Evolutionary conservation across 441 rosid genomes (phyloP).

Genomic region (Biscutella laevigata): DNA sequence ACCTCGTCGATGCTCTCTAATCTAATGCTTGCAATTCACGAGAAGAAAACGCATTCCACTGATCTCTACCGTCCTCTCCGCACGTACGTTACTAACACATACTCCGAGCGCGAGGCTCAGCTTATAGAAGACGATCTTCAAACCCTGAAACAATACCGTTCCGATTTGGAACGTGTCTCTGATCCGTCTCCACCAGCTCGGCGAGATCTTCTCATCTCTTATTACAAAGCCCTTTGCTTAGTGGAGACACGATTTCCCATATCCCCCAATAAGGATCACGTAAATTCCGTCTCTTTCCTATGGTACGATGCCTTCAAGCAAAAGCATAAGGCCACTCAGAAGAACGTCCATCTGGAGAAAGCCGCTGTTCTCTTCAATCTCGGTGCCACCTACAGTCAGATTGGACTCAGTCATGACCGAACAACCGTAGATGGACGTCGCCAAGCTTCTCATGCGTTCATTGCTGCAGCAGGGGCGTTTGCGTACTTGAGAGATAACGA

Average conservation of each 20-base stretch:
- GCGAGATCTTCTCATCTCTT: constrained; percentile 65
- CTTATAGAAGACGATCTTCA: constrained; percentile 87
- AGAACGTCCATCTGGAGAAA: constrained; percentile 82
- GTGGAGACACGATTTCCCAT: constrained; percentile 93
- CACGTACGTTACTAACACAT: constrained; percentile 55
- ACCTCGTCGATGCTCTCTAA: constrained; percentile 51
- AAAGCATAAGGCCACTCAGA: constrained; percentile 76
- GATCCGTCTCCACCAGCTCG: constrained; percentile 68
- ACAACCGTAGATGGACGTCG: constrained; percentile 73
- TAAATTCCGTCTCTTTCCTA: constrained; percentile 61
- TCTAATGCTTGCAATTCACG: constrained; percentile 84
- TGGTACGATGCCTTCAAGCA: constrained; percentile 92
- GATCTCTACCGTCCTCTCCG: constrained; percentile 95
- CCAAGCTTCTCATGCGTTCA: constrained; percentile 84
- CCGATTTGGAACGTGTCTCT: constrained; percentile 65
- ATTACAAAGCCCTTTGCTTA: constrained; percentile 69
- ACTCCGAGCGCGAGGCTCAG: constrained; percentile 95
- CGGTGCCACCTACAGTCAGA: constrained; percentile 77
- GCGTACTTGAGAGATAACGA: constrained; percentile 64
- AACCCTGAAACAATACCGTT: constrained; percentile 59
- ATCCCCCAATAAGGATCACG: constrained; percentile 72
- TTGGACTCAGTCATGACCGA: constrained; percentile 69
- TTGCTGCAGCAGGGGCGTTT: constrained; percentile 77
- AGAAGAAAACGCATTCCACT: constrained; percentile 67
- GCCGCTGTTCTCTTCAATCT: constrained; percentile 81